Evolutionary conservation across 345 rosid species (phyloP).

Genomic region (Noccaea caerulescens): DNA sequence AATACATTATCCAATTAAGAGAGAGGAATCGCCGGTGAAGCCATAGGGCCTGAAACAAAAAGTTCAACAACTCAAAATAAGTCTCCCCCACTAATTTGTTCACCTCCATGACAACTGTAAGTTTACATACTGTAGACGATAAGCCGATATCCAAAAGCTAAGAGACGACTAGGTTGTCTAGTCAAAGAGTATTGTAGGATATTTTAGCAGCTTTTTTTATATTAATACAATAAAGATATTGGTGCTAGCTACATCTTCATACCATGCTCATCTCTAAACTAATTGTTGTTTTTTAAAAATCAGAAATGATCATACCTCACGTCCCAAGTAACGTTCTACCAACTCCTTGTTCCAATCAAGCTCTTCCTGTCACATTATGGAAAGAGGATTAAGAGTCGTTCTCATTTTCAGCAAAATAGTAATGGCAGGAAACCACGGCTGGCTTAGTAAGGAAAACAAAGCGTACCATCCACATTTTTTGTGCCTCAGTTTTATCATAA

Average conservation of each 20-base stretch:
- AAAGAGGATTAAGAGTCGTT: not conserved
- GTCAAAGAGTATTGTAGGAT: not conserved
- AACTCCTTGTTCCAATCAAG: constrained; percentile 74
- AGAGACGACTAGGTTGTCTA: not conserved
- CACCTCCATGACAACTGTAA: constrained; percentile 4
- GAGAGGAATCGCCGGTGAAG: constrained; percentile 84
- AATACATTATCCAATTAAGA: constrained; percentile 55
- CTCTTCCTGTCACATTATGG: constrained; percentile 67
- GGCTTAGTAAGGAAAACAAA: constrained; percentile 6
- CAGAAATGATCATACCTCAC: constrained; percentile 65
- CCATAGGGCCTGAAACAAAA: constrained; percentile 70
- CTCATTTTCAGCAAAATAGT: constrained; percentile 8
- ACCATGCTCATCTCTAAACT: too few relatives aligned
- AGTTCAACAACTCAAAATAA: constrained; percentile 8
- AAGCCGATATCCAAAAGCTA: not conserved
- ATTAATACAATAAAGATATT: too few relatives aligned
- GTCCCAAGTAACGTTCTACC: constrained; percentile 70
- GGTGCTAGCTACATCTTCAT: too few relatives aligned
- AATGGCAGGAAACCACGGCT: not conserved
- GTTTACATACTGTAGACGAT: not conserved
- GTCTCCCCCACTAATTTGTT: not conserved
- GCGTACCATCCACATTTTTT: constrained; percentile 59
- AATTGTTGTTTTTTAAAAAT: not conserved
- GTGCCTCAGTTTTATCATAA: constrained; percentile 41
- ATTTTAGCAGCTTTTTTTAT: too few relatives aligned